Evolutionary conservation across 2,329 filamentous ascomycete genomes (phyloP), one percentile per base, ranked within the genome.

Genomic region (Aphanocladium album): DNA sequence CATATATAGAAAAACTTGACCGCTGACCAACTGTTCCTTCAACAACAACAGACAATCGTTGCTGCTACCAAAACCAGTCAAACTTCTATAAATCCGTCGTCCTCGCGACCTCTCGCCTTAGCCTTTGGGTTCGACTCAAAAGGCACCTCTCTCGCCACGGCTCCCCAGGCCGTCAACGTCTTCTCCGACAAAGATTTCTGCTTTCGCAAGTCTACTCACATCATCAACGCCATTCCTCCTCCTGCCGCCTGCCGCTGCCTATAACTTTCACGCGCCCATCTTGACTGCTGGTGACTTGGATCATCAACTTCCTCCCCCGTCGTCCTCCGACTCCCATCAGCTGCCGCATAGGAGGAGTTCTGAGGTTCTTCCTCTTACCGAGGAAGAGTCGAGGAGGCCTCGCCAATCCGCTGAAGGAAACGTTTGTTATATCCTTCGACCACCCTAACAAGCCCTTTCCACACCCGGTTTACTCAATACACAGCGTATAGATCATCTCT

Each of bases 271-370:
- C 71, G 75, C 76, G 69, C 71, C 77, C 69, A 72, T 82, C 74
- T 77, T 83, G 75, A 54, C 57, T 17, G 77, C 81, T 72, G 73
- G 81, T 75, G 73, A 74, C 69, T 74, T 75, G 70, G 73, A 74
- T 71, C 74, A 79, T 74, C 74, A 76, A 66, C 64, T 75, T 70
- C 75, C 80, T 64, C 70, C 80, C 68, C 73, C 76, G 76, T 83
- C 82, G 76, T 83, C 79, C 74, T 79, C 83, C 76, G 78, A 83
- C 79, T 79, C 79, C 77, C 79, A 81, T 85, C 89, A 96, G 91
- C 93, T 98, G 95, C 95, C 95, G 95, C 93, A 99, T 99, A 98
- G 91, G 90, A 96, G 89, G 88, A 86, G 86, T 88, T 88, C 86
- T 86, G 85, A 88, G 90, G 89, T 93, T 96, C 93, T 98, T 98